phyloP scores from a whole-genome alignment of 1,139 yeast species.

The Blastobotrys raffinosifermentans region DNA sequence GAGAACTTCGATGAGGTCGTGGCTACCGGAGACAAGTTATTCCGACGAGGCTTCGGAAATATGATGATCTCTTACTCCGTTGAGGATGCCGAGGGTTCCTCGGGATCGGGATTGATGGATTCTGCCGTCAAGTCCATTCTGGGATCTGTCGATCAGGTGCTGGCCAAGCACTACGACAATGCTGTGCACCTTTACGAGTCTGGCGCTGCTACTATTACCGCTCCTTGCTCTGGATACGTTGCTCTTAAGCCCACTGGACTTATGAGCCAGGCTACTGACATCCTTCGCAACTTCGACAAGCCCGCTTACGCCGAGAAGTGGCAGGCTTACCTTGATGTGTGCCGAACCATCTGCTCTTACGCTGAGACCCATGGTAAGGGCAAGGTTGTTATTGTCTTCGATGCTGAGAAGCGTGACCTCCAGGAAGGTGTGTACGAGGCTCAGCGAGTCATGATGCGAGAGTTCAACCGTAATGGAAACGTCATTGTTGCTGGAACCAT shows the following conservation, averaged over 20 bases:
- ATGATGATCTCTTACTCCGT: slow-evolving; percentile 93
- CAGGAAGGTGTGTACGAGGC: slow-evolving; percentile 90
- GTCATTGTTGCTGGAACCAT: slow-evolving; percentile 80
- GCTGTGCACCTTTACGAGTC: slow-evolving; percentile 25
- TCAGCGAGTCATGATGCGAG: slow-evolving; percentile 74
- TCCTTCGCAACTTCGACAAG: slow-evolving; percentile 56
- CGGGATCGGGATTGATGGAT: slow-evolving; percentile 40
- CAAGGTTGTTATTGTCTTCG: slow-evolving; percentile 79
- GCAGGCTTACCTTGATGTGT: slow-evolving; percentile 57
- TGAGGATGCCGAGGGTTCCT: slow-evolving; percentile 82
- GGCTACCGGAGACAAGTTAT: slow-evolving; percentile 60
- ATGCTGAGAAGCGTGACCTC: slow-evolving; percentile 84
- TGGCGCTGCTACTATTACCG: slow-evolving; percentile 44
- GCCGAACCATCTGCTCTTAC: slow-evolving; percentile 53
- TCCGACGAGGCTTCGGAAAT: slow-evolving; percentile 73
- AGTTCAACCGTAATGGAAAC: slow-evolving; percentile 60
- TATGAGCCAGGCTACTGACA: slow-evolving; percentile 66
- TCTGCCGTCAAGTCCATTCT: slow-evolving; percentile 59
- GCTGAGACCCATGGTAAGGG: slow-evolving; percentile 73
- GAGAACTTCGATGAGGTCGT: slow-evolving; percentile 66
- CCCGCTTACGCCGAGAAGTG: slow-evolving; percentile 52
- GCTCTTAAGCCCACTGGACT: slow-evolving; percentile 95
- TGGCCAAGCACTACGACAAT: slow-evolving; percentile 66
- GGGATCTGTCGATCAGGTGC: slow-evolving; percentile 59
- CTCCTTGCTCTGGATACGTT: slow-evolving; percentile 38